These are phyloP conservation scores for Candida ortonii DNA, from an alignment of 805 yeast species.

Conservation along the genomic window DNA sequence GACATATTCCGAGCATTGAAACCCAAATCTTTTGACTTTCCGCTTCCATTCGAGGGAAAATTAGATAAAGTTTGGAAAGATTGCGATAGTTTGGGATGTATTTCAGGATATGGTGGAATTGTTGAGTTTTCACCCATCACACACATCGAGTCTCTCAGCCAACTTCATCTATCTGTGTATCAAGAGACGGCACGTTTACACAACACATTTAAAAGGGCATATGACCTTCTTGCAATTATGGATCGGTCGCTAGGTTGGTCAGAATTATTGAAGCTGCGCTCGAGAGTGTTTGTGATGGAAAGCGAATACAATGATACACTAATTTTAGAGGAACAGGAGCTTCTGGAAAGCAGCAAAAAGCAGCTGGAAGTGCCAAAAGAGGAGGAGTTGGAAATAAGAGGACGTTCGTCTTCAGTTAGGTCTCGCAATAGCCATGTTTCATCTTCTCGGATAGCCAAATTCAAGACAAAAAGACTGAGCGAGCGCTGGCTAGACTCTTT, in stretches of 20 bases:
- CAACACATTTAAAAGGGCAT: slow-evolving; percentile 58
- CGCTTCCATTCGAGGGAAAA: slow-evolving; percentile 54
- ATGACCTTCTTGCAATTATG: slow-evolving; percentile 67
- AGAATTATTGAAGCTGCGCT: slow-evolving; percentile 59
- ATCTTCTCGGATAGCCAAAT: slow-evolving; percentile 26
- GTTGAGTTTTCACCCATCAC: slow-evolving; percentile 31
- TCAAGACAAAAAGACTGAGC: slow-evolving; percentile 52
- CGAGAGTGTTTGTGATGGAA: slow-evolving; percentile 78
- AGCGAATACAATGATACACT: slow-evolving; percentile 48
- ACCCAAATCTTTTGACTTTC: slow-evolving; percentile 44
- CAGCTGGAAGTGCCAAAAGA: slow-evolving; percentile 6
- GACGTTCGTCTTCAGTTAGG: slow-evolving; percentile 19
- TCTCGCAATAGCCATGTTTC: slow-evolving; percentile 22
- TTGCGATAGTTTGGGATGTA: slow-evolving; percentile 30
- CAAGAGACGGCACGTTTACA: slow-evolving; percentile 46
- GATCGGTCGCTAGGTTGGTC: slow-evolving; percentile 82
- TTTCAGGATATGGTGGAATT: slow-evolving; percentile 34
- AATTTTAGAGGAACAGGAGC: slow-evolving; percentile 18
- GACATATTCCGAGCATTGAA: slow-evolving; percentile 45
- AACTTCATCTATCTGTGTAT: slow-evolving; percentile 44
- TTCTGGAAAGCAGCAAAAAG: slow-evolving; percentile 7
- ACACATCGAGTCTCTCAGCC: slow-evolving; percentile 44
- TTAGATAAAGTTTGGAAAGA: slow-evolving; percentile 48
- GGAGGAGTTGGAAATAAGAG: slow-evolving; percentile 8
- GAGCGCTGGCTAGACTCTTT: slow-evolving; percentile 73